Evolutionary conservation across 108 stramenopile genomes (phyloP).

Genomic region (Fistulifera solaris): DNA sequence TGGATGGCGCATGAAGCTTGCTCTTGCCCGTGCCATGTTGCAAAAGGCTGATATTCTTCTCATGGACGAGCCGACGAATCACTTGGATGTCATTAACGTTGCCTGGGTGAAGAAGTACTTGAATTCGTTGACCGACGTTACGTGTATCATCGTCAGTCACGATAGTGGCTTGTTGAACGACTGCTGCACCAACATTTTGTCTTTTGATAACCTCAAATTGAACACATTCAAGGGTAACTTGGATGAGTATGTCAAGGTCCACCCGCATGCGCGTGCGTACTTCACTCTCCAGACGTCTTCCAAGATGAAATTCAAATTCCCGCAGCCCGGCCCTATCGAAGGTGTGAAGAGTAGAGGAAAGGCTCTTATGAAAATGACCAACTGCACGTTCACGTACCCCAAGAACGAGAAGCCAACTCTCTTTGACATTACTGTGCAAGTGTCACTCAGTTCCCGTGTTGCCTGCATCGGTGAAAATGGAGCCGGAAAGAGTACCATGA

Average conservation of each 20-base stretch:
- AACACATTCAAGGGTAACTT: slow-evolving; percentile 96
- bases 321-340: slow-evolving; percentile 92
- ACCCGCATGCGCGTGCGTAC: slow-evolving; percentile 95
- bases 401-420: slow-evolving; percentile 88
- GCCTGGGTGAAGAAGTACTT: slow-evolving; percentile 99
- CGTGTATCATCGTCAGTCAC: slow-evolving; percentile 97
- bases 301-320: slow-evolving; percentile 97
- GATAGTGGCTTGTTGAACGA: slow-evolving; percentile 98
- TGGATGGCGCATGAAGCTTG: slow-evolving; percentile 99
- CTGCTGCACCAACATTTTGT: slow-evolving; percentile 97
- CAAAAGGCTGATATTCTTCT: slow-evolving; percentile 98
- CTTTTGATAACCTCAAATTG: slow-evolving; percentile 98
- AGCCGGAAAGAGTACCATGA: slow-evolving; percentile 99
- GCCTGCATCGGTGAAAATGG: slow-evolving; percentile 99
- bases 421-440: slow-evolving; percentile 93
- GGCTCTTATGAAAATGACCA: slow-evolving; percentile 96
- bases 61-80: slow-evolving; percentile 98
- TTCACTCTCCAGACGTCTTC: slow-evolving; percentile 81
- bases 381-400: slow-evolving; percentile 98
- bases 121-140: slow-evolving; percentile 91
- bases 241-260: slow-evolving; percentile 93
- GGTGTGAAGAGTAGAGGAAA: slow-evolving; percentile 99
- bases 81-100: slow-evolving; percentile 99
- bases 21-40: slow-evolving; percentile 98
- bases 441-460: slow-evolving; percentile 96